Conservation (phyloP, 305 asterid genomes). For the Solanum hybrid region DNA sequence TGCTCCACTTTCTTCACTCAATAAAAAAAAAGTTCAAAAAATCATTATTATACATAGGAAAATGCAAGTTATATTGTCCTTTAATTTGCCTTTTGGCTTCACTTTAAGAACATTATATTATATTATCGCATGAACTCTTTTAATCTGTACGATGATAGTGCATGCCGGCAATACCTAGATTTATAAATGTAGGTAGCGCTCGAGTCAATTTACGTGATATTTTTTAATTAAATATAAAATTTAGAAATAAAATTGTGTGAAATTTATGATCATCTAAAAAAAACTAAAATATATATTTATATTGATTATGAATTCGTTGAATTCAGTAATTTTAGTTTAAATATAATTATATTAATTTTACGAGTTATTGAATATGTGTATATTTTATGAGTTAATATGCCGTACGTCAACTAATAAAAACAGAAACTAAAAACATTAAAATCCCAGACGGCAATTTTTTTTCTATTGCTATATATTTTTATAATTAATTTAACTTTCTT, state of each 20-base stretch:
- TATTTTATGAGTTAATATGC: not conserved
- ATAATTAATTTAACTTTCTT: no score
- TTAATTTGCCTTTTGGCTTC: not conserved
- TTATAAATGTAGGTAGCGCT: not conserved
- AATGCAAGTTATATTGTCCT: constrained; percentile 1
- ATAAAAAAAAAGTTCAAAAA: not conserved
- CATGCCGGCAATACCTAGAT: not conserved
- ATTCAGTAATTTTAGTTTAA: no score
- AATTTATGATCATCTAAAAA: no score
- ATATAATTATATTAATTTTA: no score
- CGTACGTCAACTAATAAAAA: not conserved
- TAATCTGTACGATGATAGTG: not conserved
- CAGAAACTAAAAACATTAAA: not conserved
- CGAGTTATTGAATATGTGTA: not conserved
- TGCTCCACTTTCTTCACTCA: constrained; percentile 48
- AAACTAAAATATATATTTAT: no score
- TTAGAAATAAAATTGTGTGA: not conserved
- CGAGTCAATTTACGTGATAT: not conserved
- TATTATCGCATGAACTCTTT: constrained; percentile 7
- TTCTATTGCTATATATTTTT: not conserved
- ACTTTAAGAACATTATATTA: not conserved
- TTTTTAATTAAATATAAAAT: not conserved
- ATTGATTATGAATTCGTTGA: not conserved
- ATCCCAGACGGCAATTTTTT: not conserved
- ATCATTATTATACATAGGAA: constrained; percentile 3